Percentiles rank a stretch among this genome's conserved stretches.
phyloP scores from a whole-genome alignment of 2,329 filamentous ascomycete genomes.

The Cercospora zeae-maydis region DNA sequence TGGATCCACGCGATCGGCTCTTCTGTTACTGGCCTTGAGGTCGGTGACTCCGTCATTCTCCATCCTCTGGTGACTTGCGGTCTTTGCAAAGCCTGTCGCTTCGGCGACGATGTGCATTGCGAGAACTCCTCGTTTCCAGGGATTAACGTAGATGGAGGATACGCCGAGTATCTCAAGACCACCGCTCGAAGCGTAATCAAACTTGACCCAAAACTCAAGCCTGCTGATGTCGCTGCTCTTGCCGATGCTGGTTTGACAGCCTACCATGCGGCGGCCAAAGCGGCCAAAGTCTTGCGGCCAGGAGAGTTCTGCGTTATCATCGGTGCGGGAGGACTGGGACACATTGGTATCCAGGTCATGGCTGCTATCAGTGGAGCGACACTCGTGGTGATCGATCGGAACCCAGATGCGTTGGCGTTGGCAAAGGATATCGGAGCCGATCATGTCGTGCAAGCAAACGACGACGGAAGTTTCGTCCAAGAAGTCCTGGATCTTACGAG shows the following conservation, averaged over 20 bases:
- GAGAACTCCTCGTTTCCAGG: constrained; percentile 26
- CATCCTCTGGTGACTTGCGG: constrained; percentile 30
- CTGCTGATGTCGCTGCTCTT: constrained; percentile 28
- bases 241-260: constrained; percentile 30
- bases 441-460: constrained; percentile 21
- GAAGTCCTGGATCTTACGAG: constrained; percentile 26
- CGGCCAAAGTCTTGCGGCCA: constrained; percentile 25
- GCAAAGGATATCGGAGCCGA: constrained; percentile 30
- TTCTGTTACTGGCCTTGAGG: constrained; percentile 21
- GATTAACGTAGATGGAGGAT: constrained; percentile 29
- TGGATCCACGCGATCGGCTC: constrained; percentile 27
- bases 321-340: constrained; percentile 25
- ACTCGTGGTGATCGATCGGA: constrained; percentile 28
- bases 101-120: constrained; percentile 30
- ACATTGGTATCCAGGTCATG: constrained; percentile 27
- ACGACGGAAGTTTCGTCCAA: constrained; percentile 26
- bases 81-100: constrained; percentile 28
- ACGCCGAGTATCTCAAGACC: constrained; percentile 29
- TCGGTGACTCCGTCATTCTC: constrained; percentile 28
- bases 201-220: constrained; percentile 27
- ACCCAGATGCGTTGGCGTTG: constrained; percentile 24
- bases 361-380: constrained; percentile 28
- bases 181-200: constrained; percentile 30
- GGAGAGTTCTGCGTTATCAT: constrained; percentile 28
- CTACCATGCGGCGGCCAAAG: constrained; percentile 28